phyloP scores from a whole-genome alignment of 805 yeast species.

The Helenozyma rhizophorensis region DNA sequence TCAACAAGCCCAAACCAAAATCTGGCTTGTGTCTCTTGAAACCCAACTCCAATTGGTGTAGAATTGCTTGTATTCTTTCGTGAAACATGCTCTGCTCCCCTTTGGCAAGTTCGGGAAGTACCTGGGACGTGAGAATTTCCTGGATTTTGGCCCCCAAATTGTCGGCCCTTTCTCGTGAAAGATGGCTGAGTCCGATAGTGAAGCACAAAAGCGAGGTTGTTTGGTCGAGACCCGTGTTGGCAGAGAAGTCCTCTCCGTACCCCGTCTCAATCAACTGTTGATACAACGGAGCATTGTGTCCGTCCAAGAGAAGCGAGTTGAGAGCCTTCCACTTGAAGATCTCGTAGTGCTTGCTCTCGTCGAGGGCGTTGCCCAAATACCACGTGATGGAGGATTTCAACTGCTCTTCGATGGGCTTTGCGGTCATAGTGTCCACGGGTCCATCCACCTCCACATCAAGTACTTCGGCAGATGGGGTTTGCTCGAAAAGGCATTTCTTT shows the following conservation, averaged over 20 bases:
- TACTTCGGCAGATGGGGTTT: constrained; percentile 6
- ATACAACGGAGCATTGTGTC: constrained; percentile 88
- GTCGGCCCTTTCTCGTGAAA: constrained; percentile 44
- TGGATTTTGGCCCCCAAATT: constrained; percentile 46
- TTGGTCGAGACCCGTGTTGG: constrained; percentile 83
- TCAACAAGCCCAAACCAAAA: constrained; percentile 77
- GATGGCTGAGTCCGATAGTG: constrained; percentile 82
- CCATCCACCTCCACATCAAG: constrained; percentile 45
- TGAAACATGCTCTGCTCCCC: constrained; percentile 21
- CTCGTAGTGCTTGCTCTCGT: constrained; percentile 50
- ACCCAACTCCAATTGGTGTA: constrained; percentile 81
- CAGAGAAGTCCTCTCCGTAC: constrained; percentile 77
- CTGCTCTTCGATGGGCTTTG: constrained; percentile 66
- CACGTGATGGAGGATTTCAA: constrained; percentile 82
- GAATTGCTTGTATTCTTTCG: constrained; percentile 69
- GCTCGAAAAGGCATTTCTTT: constrained; percentile 45
- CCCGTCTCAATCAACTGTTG: constrained; percentile 84
- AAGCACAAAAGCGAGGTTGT: constrained; percentile 73
- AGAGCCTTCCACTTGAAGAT: constrained; percentile 69
- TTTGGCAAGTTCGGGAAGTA: constrained; percentile 27
- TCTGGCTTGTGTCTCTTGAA: constrained; percentile 86
- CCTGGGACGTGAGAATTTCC: constrained; percentile 41
- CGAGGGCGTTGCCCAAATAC: constrained; percentile 70
- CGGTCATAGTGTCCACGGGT: constrained; percentile 60
- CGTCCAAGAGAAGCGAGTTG: constrained; percentile 72